Evolutionary conservation across 768 basidiomycete genomes (phyloP), one percentile per base, ranked within the genome.

Genomic region (Auriscalpium vulgare): DNA sequence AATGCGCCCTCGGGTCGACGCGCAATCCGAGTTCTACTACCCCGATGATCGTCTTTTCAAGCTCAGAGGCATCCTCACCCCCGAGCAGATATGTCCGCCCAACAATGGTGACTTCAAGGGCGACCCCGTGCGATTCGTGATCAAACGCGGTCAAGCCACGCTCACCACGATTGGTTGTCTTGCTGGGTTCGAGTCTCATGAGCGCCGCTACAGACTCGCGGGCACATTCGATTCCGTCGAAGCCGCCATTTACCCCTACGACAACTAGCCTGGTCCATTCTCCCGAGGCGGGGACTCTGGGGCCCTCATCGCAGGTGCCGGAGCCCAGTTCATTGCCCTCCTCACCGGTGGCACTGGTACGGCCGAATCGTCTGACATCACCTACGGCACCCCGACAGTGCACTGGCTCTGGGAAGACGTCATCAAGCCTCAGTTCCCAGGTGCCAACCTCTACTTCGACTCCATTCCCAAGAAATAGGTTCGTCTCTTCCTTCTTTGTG

Each of bases 131-230:
- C 61, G 66, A 13, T 55, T 52, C 45, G 69, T 65, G 10, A 56
- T 69, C 56, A 67, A 68, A 55, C 60, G 64, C 51, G 65, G 68
- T 16, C 48, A 54, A 34, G 54, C 60, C 35, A 66, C 63, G 17
- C 54, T 58, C 52, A 66, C 65, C 37, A 67, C 68, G 55, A 46
- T 67, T 37, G 68, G 68, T 13, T 57, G 58, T 23, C 55, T 67
- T 40, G 62, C 54, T 40, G 60, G 63, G 11, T 56, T 67, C 36
- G 53, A 59, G 55, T 67, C 68, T 7, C 51, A 54, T 48, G 54
- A 45, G 5, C 65, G 68, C 55, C 19, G 50, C 50, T 66, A 66
- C 58, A 29, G 51, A 50, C 4, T 51, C 34, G 16, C 37, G 1
- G 66, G 60, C 61, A 48, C 36, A 36, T 10, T 56, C 21, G 47